Evolutionary conservation across 129 eudicot species (phyloP), one percentile per base, ranked within the genome.

Genomic region (Pittosporum tobira): DNA sequence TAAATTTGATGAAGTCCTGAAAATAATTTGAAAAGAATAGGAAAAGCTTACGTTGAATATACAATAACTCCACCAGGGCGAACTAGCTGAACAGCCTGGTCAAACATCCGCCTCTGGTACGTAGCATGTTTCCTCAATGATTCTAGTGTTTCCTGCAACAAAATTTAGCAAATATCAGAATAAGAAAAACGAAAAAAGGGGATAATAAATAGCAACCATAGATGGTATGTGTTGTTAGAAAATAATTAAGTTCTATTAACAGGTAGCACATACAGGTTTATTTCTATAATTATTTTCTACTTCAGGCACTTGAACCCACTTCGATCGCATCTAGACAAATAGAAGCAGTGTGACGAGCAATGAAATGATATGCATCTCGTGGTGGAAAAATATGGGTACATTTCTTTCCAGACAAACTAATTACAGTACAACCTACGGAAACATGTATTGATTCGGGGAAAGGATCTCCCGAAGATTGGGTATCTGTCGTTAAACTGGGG

Each of bases 61-160:
- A 91, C 98, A 20, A 91, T 50, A 63, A 91, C 96, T 62, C 98
- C 98, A 68, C 98, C 98, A 48, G 95, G 79, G 28, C 91, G 94
- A 71, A 87, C 98, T 6, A 91, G 77, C 64, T 91, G 98, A 62
- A 83, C 96, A 26, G 96, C 98, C 75, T 91, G 94, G 65, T 91
- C 95, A 57, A 91, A 76, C 98, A 91, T 86, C 30, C 78, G 74
- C 66, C 72, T 87, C 70, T 91, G 98, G 61, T 91, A 91, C 75
- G 69, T 81, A 55, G 87, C 84, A 63, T 86, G 87, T 40, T 70
- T 78, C 66, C 94, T 80, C 67, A 91, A 73, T 51, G 98, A 91
- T 61, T 83, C 85, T 52, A 91, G 21, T 28, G 88, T 86, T 57
- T 86, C 94, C 94, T 86, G 61, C 20, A 71, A 48, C 36, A 25